Evolutionary conservation across 1,284 basidiomycete genomes (phyloP), one percentile per base, ranked within the genome.

Genomic region (Sparassis latifolia): DNA sequence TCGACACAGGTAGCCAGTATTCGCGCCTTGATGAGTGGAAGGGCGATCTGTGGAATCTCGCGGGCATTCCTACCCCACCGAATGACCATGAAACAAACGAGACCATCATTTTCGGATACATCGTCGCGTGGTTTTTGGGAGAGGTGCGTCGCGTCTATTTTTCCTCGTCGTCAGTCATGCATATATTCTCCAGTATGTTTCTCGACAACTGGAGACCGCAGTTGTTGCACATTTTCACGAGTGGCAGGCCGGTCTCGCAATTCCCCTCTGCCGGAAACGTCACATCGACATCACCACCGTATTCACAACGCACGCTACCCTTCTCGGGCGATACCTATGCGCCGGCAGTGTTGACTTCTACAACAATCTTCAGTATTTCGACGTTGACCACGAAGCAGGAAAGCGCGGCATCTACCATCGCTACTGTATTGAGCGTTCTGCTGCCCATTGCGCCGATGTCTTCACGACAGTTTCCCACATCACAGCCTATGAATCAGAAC

Each of bases 341-440:
- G 96, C 96, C 2, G 96, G 96, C 52, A 89, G 84, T 49, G 96
- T 98, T 62, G 96, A 99, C 63, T 99, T 99, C 65, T 99, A 99
- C 79, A 99, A 98, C 78, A 97, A 99, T 69, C 77, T 99, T 31
- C 92, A 97, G 68, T 97, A 98, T 78, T 99, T 99, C 72, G 96
- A 99, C 62, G 95, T 98, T 53, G 96, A 99, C 64, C 95, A 98
- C 67, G 96, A 99, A 72, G 96, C 96, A 0, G 96, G 96, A 46
- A 98, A 98, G 74, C 84, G 96, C 56, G 96, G 96, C 10, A 99
- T 99, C 68, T 86, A 86, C 59, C 80, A 82, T 57, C 75, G 92
- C 54, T 98, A 99, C 75, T 99, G 96, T 69, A 95, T 99, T 63
- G 96, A 99, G 70, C 85, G 96, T 51, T 90, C 91, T 6, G 82